These are phyloP conservation scores for Endocalyx cinctus DNA, from an alignment of 2,329 filamentous ascomycete genomes.

Conservation along the genomic window DNA sequence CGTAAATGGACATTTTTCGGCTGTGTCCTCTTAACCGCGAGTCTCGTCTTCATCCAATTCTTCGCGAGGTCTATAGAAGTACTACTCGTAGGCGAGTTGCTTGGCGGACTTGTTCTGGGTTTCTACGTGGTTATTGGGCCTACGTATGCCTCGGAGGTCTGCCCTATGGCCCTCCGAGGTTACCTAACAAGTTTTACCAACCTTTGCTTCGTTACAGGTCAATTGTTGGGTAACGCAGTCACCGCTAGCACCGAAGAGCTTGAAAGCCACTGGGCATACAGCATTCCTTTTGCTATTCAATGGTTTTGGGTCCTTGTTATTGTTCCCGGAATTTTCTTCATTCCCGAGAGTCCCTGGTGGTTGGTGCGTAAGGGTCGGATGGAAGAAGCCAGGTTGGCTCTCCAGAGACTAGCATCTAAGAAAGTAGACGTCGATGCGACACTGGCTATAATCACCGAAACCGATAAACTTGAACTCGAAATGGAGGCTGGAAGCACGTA, in stretches of 20 bases:
- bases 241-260: slow-evolving; percentile 37
- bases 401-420: slow-evolving; percentile 39
- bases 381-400: slow-evolving; percentile 35
- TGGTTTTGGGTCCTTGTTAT: slow-evolving; percentile 46
- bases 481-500: slow-evolving; percentile 45
- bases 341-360: slow-evolving; percentile 49
- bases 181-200: slow-evolving; percentile 57
- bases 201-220: slow-evolving; percentile 58
- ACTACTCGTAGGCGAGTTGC: slow-evolving; percentile 56
- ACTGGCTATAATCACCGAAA: slow-evolving; percentile 53
- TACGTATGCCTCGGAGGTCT: slow-evolving; percentile 58
- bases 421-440: slow-evolving; percentile 44
- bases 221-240: slow-evolving; percentile 49
- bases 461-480: slow-evolving; percentile 51
- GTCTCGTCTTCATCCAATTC: slow-evolving; percentile 59
- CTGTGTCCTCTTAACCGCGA: slow-evolving; percentile 41
- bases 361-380: slow-evolving; percentile 37
- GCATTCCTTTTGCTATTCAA: slow-evolving; percentile 44
- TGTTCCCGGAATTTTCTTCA: slow-evolving; percentile 39
- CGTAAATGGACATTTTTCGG: slow-evolving; percentile 40
- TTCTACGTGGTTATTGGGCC: slow-evolving; percentile 56
- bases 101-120: slow-evolving; percentile 57
- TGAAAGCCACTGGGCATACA: slow-evolving; percentile 43
- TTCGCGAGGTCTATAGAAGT: slow-evolving; percentile 52
- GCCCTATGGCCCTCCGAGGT: slow-evolving; percentile 52